Conservation (phyloP, 306 rosid genomes). For the Cicer judaicum region DNA sequence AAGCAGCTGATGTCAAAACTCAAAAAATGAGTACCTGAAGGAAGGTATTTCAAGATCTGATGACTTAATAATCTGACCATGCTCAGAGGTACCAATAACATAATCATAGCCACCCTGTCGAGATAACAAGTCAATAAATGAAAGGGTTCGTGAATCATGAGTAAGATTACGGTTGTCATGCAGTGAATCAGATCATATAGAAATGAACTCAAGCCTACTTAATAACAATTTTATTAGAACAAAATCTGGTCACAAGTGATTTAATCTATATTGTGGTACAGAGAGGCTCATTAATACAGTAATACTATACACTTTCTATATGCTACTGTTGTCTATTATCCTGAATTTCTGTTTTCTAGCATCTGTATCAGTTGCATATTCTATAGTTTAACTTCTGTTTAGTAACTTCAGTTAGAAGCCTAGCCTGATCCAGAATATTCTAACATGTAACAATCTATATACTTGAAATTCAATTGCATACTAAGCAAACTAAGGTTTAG, state of each 20-base stretch:
- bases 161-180: conserved; percentile 24
- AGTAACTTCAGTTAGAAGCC: neutral
- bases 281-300: neutral
- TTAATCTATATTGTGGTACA: conserved; percentile 5
- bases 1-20: conserved; percentile 29
- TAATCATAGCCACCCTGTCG: conserved; percentile 92
- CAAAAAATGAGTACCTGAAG: conserved; percentile 64
- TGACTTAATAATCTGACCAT: conserved; percentile 69
- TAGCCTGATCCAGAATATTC: neutral
- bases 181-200: conserved; percentile 44
- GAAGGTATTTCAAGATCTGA: conserved; percentile 77
- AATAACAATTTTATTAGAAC: conserved; percentile 2
- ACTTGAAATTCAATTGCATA: neutral
- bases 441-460: neutral
- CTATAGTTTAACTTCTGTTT: neutral
- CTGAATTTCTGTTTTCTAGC: neutral
- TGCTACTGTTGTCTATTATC: neutral
- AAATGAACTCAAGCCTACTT: conserved; percentile 25
- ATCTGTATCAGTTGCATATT: neutral
- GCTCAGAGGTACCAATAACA: conserved; percentile 96
- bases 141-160: neutral
- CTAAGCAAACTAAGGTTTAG: neutral
- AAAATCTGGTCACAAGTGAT: conserved; percentile 25
- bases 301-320: neutral
- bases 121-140: conserved; percentile 34